phyloP scores from a whole-genome alignment of 495 filamentous ascomycete genomes.

The Jackrogersella multiformis region DNA sequence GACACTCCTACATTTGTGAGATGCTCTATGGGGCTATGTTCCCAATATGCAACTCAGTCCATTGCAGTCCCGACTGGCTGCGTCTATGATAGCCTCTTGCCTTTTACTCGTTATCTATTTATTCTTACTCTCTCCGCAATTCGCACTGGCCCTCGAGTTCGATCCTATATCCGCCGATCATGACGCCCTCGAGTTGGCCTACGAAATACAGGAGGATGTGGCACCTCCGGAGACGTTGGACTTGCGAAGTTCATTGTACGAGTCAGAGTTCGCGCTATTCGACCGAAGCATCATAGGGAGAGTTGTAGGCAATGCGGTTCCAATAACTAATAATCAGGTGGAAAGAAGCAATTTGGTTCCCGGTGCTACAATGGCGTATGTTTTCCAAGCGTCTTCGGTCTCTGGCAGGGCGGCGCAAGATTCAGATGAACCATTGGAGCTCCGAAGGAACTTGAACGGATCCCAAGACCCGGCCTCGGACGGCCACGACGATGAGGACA shows the following conservation, averaged over 20 bases:
- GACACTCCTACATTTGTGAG: slow-evolving; percentile 24
- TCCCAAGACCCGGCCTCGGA: slow-evolving; percentile 25
- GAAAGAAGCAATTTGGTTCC: slow-evolving; percentile 61
- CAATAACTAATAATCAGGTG: slow-evolving; percentile 72
- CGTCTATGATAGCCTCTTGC: slow-evolving; percentile 66
- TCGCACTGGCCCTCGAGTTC: slow-evolving; percentile 68
- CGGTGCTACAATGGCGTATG: slow-evolving; percentile 60
- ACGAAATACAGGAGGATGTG: slow-evolving; percentile 42
- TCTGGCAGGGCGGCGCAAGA: slow-evolving; percentile 30
- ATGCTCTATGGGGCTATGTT: slow-evolving; percentile 51
- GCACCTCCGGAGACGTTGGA: slow-evolving; percentile 34
- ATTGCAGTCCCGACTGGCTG: slow-evolving; percentile 74
- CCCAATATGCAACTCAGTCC: slow-evolving; percentile 68
- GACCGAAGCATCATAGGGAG: slow-evolving; percentile 72
- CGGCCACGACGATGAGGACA: slow-evolving; percentile 4
- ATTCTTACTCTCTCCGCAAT: slow-evolving; percentile 61
- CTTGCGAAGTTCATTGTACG: slow-evolving; percentile 51
- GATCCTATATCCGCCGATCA: slow-evolving; percentile 44
- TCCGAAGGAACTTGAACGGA: slow-evolving; percentile 34
- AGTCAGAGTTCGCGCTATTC: slow-evolving; percentile 66
- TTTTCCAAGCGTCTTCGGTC: slow-evolving; percentile 47
- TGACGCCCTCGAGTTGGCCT: slow-evolving; percentile 41
- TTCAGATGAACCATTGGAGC: slow-evolving; percentile 16
- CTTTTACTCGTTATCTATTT: slow-evolving; percentile 66
- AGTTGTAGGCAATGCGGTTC: slow-evolving; percentile 54